Conservation (phyloP, 371 early-diverging fungal species). For the Actinomortierella wolfii region DNA sequence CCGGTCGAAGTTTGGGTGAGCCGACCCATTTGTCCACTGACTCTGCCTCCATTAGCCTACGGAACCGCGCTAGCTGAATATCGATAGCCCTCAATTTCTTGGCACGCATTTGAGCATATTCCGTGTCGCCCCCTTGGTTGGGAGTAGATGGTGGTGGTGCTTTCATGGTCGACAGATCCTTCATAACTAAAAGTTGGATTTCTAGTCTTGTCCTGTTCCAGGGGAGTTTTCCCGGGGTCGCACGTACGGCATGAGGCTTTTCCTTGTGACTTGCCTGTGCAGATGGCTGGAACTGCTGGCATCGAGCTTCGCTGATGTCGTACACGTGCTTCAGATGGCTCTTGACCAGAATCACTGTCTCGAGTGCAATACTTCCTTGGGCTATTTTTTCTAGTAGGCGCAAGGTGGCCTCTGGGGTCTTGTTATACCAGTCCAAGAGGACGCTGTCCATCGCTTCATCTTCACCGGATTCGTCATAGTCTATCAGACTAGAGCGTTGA, state of each 20-base stretch:
- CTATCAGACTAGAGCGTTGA: too few relatives aligned
- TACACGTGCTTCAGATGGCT: slow-evolving; percentile 33
- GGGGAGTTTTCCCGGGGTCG: slow-evolving; percentile 10
- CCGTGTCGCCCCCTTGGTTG: not conserved
- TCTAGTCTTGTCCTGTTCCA: slow-evolving; percentile 12
- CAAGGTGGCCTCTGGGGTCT: too few relatives aligned
- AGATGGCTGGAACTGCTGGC: slow-evolving; percentile 38
- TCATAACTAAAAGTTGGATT: not conserved
- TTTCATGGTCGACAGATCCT: too few relatives aligned
- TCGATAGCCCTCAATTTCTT: too few relatives aligned
- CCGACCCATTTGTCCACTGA: slow-evolving; percentile 1
- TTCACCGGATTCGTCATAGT: too few relatives aligned
- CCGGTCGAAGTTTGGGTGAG: too few relatives aligned
- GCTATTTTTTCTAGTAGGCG: slow-evolving; percentile 2
- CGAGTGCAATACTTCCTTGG: slow-evolving; percentile 22
- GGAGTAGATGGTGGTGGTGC: too few relatives aligned
- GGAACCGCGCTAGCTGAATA: slow-evolving; percentile 21
- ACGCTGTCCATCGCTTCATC: too few relatives aligned
- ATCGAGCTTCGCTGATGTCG: slow-evolving; percentile 28
- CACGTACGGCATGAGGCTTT: slow-evolving; percentile 13
- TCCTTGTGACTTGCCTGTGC: slow-evolving; percentile 31
- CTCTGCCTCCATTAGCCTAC: slow-evolving; percentile 27
- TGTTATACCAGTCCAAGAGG: too few relatives aligned
- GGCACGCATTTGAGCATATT: slow-evolving; percentile 3
- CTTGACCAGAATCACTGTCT: slow-evolving; percentile 25